Conservation (phyloP, 1,284 basidiomycete species). For the Papiliotrema flavescens region DNA sequence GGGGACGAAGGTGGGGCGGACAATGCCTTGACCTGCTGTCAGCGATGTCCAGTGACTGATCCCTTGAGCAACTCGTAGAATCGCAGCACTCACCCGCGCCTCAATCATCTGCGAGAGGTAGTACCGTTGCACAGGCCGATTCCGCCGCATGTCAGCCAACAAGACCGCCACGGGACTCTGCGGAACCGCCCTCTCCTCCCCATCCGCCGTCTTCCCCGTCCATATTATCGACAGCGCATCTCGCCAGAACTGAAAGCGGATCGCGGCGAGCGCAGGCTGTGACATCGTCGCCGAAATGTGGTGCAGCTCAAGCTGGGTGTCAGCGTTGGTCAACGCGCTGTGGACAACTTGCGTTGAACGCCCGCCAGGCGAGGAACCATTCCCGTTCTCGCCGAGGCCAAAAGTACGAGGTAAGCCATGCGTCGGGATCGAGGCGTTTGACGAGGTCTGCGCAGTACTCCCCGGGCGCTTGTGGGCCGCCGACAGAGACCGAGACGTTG, state of each 20-base stretch:
- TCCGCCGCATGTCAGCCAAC: constrained; percentile 60
- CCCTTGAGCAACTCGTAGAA: neutral
- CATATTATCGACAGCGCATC: constrained; percentile 70
- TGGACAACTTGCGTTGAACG: constrained; percentile 70
- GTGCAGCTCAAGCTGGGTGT: constrained; percentile 72
- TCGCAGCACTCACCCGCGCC: constrained; percentile 61
- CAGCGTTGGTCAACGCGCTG: neutral
- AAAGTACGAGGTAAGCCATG: constrained; percentile 70
- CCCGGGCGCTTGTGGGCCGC: constrained; percentile 36
- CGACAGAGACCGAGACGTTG: constrained; percentile 11
- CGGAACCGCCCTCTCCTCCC: constrained; percentile 49
- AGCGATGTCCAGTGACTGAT: neutral
- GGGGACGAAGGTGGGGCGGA: constrained; percentile 25
- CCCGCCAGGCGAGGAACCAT: constrained; percentile 76
- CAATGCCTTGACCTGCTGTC: neutral
- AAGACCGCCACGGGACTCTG: constrained; percentile 79
- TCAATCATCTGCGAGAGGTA: constrained; percentile 82
- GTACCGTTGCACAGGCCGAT: constrained; percentile 54
- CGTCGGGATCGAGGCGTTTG: constrained; percentile 55
- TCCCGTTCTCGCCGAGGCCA: constrained; percentile 64
- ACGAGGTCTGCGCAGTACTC: constrained; percentile 48
- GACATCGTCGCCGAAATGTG: constrained; percentile 74
- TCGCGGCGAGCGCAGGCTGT: constrained; percentile 73
- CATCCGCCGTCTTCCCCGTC: constrained; percentile 6
- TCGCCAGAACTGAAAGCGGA: constrained; percentile 90